Conservation (phyloP, 345 rosid genomes). For the Ricinus communis region DNA sequence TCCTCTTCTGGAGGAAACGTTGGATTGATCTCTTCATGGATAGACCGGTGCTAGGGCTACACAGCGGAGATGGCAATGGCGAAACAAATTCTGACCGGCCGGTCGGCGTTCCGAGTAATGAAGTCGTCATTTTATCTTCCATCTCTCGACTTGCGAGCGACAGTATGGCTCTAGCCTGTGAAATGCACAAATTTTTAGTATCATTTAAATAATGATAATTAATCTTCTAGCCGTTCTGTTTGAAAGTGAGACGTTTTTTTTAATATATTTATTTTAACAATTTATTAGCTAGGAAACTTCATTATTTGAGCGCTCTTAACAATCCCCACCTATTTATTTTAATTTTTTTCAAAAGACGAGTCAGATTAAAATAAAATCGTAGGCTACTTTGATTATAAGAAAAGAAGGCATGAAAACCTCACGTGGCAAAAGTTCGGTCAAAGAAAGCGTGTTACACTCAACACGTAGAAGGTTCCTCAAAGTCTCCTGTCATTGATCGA, state of each 20-base stretch:
- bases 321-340: no score
- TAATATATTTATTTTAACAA: no score
- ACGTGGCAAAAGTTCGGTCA: not conserved
- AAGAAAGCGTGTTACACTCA: not conserved
- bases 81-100: not conserved
- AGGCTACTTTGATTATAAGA: no score
- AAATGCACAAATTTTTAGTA: not conserved
- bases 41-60: constrained; percentile 20
- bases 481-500: no score
- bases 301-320: no score
- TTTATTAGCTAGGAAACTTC: no score
- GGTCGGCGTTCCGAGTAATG: not conserved
- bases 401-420: not conserved
- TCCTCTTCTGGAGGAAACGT: constrained; percentile 40
- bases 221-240: no score
- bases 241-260: no score
- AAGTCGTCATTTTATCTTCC: constrained; percentile 10
- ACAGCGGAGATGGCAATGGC: constrained; percentile 5
- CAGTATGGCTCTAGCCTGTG: constrained; percentile 35
- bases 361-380: no score
- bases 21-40: constrained; percentile 44
- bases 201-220: no score
- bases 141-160: constrained; percentile 29
- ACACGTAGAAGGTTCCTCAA: not conserved
- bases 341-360: no score